These are phyloP conservation scores for Trypanosoma scelopori DNA, from an alignment of 208 protist genomes.

Conservation along the genomic window DNA sequence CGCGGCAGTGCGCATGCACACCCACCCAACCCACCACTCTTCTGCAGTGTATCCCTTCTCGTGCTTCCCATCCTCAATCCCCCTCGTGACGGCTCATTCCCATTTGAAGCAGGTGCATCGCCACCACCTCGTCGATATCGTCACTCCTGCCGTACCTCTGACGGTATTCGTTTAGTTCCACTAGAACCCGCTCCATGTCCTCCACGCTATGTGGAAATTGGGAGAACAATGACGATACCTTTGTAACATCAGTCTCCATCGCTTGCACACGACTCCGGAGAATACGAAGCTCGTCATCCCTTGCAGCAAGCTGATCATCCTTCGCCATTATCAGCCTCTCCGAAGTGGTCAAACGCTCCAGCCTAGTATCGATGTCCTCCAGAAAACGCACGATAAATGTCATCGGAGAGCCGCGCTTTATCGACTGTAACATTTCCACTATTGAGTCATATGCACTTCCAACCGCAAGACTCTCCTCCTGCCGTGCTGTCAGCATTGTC, in stretches of 20 bases:
- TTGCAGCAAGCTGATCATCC: conserved; percentile 32
- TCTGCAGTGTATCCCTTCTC: not conserved
- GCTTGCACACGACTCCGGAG: conserved; percentile 12
- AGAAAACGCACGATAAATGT: not conserved
- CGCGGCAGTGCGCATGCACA: not conserved
- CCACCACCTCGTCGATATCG: conserved; percentile 31
- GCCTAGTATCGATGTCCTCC: conserved; percentile 14
- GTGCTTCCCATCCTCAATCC: no score
- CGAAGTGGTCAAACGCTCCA: conserved; percentile 1
- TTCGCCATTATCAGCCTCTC: conserved; percentile 24
- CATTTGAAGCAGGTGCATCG: conserved; percentile 26
- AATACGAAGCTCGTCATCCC: conserved; percentile 35
- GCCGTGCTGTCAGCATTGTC: not conserved
- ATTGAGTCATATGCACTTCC: conserved; percentile 15
- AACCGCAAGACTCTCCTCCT: not conserved
- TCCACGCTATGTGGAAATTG: conserved; percentile 28
- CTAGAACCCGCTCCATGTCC: conserved; percentile 26
- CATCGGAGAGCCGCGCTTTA: conserved; percentile 8
- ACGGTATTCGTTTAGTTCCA: conserved; percentile 38
- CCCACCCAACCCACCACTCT: not conserved
- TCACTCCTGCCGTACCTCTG: conserved; percentile 25
- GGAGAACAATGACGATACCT: conserved; percentile 29
- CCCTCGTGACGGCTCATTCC: no score
- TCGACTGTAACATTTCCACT: conserved; percentile 1
- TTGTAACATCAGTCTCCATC: conserved; percentile 11